Base-by-base conservation (phyloP, 2,329 filamentous ascomycete species). In the Cercospora nicotianae region DNA sequence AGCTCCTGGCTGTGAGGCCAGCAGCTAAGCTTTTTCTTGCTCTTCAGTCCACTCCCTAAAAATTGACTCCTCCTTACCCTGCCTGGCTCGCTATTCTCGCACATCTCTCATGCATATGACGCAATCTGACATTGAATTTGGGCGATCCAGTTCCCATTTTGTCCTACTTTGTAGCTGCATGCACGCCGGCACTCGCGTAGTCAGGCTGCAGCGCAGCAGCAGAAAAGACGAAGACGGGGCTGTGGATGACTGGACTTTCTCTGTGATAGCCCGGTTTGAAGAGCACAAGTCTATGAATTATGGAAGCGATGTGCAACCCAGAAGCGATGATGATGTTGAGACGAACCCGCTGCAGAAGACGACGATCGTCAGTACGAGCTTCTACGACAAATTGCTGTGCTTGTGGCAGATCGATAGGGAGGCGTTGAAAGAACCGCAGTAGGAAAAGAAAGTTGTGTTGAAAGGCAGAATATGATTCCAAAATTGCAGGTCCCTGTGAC, bases 221-320 rank as follows among this genome's bases (percentile, higher is more conserved):
- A 39, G 33, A 16, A 36, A 36, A 36, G 13, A 16, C 10, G 51
- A 39, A 18, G 74, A 64, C 9, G 68, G 23, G 4, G 23, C 2
- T 2, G 23, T 26, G 23, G 23, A 79, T 1, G 68, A 80, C 65
- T 93, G 90, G 86, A 76, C 75, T 1, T 89, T 95, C 66, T 81
- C 85, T 53, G 83, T 94, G 1, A 72, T 94, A 58, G 89, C 86
- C 0, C 86, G 85, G 63, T 96, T 96, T 75, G 90, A 92, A 73
- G 91, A 94, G 77, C 93, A 97, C 77, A 84, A 91, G 80, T 97
- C 93, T 78, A 97, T 97, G 93, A 97, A 96, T 75, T 98, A 98
- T 78, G 94, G 90, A 6, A 92, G 91, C 73, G 93, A 94, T 79
- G 86, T 88, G 67, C 84, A 86, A 71, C 84, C 84, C 1, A 75